Conservation (phyloP, 305 asterid genomes). For the Solanum hybrid region DNA sequence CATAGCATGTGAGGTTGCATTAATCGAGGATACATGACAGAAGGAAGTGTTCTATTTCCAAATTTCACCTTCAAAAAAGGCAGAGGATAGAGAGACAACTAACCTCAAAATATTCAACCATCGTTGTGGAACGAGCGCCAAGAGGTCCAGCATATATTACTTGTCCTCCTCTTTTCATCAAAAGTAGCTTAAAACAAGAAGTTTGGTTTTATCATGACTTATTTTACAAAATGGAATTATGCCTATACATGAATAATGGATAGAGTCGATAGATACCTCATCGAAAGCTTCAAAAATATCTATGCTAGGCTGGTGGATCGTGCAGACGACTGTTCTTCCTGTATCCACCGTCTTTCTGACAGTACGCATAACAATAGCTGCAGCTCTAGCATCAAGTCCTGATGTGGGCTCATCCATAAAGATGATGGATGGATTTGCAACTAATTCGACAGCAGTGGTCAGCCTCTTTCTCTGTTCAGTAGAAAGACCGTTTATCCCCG, state of each 20-base stretch:
- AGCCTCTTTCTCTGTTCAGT: conserved; percentile 87
- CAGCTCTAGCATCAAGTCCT: conserved; percentile 92
- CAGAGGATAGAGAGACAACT: neutral
- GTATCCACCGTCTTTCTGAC: conserved; percentile 87
- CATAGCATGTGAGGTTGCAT: neutral
- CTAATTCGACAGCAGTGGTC: conserved; percentile 80
- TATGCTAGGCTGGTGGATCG: conserved; percentile 89
- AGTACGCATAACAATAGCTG: conserved; percentile 88
- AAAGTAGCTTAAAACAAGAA: conserved; percentile 37
- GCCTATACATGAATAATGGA: neutral
- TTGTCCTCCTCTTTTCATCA: conserved; percentile 93
- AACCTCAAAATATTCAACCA: conserved; percentile 75
- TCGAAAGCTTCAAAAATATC: conserved; percentile 91
- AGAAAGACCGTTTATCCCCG: conserved; percentile 79
- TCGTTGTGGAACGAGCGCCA: conserved; percentile 49
- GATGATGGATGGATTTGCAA: conserved; percentile 81
- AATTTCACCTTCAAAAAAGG: neutral
- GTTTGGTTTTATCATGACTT: neutral
- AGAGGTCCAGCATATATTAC: conserved; percentile 68
- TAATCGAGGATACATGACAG: neutral
- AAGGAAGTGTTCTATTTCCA: neutral
- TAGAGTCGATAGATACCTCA: conserved; percentile 35
- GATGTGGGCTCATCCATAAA: conserved; percentile 95
- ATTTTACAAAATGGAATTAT: neutral
- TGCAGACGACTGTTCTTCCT: conserved; percentile 88